Evolutionary conservation across 495 filamentous ascomycete species (phyloP).

Genomic region (Pyrenula aspistea): DNA sequence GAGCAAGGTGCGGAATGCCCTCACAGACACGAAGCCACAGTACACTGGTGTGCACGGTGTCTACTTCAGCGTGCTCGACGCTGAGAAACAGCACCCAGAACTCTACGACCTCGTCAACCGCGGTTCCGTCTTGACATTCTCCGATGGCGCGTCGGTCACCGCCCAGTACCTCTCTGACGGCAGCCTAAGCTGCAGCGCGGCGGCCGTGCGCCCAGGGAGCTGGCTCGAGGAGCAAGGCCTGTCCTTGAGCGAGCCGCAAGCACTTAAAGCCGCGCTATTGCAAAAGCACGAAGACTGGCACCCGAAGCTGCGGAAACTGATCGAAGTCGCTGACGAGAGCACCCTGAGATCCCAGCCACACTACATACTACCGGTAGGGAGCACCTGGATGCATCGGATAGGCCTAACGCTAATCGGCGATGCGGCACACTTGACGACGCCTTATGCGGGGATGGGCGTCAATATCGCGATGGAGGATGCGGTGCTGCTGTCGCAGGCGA

Average conservation of each 20-base stretch:
- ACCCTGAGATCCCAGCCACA: constrained; percentile 5
- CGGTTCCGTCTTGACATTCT: constrained; percentile 31
- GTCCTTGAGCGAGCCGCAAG: background rate
- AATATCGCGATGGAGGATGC: constrained; percentile 49
- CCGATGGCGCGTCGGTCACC: constrained; percentile 23
- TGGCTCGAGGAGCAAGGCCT: constrained; percentile 18
- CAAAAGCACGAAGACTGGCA: constrained; percentile 14
- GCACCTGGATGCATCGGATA: constrained; percentile 27
- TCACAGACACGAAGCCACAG: constrained; percentile 33
- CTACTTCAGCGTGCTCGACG: constrained; percentile 20
- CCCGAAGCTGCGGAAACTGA: constrained; percentile 8
- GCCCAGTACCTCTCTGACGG: constrained; percentile 34
- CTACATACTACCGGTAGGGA: constrained; percentile 40
- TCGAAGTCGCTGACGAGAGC: background rate
- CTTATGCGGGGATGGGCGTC: constrained; percentile 47
- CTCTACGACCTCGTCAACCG: constrained; percentile 27
- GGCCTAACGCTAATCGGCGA: constrained; percentile 46
- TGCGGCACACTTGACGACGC: constrained; percentile 51
- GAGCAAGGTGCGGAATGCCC: constrained; percentile 34
- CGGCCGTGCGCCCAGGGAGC: constrained; percentile 15
- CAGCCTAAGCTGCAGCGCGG: constrained; percentile 24
- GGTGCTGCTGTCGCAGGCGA: background rate
- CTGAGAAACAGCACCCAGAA: constrained; percentile 16
- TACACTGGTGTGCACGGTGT: constrained; percentile 34
- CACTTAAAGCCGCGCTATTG: background rate